Percentiles rank a stretch among this genome's conserved stretches.
Evolutionary conservation across 805 yeast species (phyloP).

Genomic region (Candida cerambycidarum): DNA sequence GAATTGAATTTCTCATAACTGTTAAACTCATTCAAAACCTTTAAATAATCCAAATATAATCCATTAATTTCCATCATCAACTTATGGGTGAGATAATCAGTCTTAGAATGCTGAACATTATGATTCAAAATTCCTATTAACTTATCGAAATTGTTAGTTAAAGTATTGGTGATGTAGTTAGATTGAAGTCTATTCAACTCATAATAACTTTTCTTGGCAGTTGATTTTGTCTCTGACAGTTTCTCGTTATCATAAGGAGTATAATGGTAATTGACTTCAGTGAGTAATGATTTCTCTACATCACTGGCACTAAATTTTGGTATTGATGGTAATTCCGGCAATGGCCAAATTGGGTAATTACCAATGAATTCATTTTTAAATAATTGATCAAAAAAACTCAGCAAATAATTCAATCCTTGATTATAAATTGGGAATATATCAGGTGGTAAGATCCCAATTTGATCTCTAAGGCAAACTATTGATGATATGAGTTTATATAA

Average conservation of each 20-base stretch:
- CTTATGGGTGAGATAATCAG: constrained; percentile 56
- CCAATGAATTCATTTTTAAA: constrained; percentile 14
- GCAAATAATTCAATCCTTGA: constrained; percentile 60
- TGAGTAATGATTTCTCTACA: constrained; percentile 73
- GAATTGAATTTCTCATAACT: constrained; percentile 31
- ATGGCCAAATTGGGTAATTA: constrained; percentile 61
- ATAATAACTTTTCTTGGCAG: constrained; percentile 43
- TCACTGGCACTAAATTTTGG: constrained; percentile 66
- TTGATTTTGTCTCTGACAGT: constrained; percentile 13
- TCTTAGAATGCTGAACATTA: constrained; percentile 16
- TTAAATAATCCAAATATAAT: constrained; percentile 42
- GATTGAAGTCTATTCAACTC: constrained; percentile 60
- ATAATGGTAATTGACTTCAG: constrained; percentile 68
- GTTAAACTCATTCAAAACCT: constrained; percentile 44
- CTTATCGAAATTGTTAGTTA: constrained; percentile 48
- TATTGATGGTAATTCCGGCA: constrained; percentile 69
- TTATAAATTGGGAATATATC: constrained; percentile 74
- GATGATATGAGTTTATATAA: constrained; percentile 76
- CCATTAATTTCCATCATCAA: constrained; percentile 56
- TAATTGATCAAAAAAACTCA: constrained; percentile 55
- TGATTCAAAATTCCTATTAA: constrained; percentile 52
- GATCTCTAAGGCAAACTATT: constrained; percentile 75
- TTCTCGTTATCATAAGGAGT: constrained; percentile 45
- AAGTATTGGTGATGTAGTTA: constrained; percentile 70
- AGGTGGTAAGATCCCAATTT: constrained; percentile 79